Base-by-base conservation (phyloP, 1,284 basidiomycete genomes). In the Pascua guehoae region DNA sequence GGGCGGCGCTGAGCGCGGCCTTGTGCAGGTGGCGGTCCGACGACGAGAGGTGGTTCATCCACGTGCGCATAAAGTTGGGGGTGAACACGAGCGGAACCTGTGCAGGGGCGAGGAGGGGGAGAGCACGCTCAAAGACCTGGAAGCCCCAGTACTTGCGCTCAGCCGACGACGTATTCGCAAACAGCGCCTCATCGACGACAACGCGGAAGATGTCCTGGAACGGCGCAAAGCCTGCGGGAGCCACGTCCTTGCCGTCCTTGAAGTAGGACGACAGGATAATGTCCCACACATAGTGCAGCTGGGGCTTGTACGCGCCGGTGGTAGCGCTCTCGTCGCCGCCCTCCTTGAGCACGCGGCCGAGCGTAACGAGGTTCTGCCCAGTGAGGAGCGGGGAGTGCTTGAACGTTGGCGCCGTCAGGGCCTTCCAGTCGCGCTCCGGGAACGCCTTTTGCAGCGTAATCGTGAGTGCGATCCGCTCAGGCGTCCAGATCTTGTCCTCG, bases 71-170 rank as follows among this genome's bases (percentile, higher is more conserved):
- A 68, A 97, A 91, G 74, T 97, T 95, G 66, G 88, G 88, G 12
- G 91, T 95, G 77, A 98, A 96, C 16, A 98, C 81, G 81, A 91
- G 86, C 0, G 91, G 87, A 5, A 60, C 49, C 38, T 49, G 49
- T 24, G 82, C 75, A 16, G 84, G 77, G 8, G 82, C 80, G 17
- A 92, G 82, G 15, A 86, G 85, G 9, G 85, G 82, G 42, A 97
- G 79, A 0, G 91, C 86, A 62, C 85, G 88, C 67, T 88, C 85
- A 74, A 98, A 90, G 17, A 97, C 84, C 71, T 90, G 88, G 79
- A 98, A 97, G 38, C 94, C 94, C 89, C 91, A 96, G 68, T 88
- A 92, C 78, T 97, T 97, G 58, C 91, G 84, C 71, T 96, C 88
- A 1, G 88, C 80, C 0, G 93, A 95, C 1, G 93, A 84, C 12